Evolutionary conservation across 2,329 filamentous ascomycete genomes (phyloP).

Genomic region (Clarireedia hainanense): DNA sequence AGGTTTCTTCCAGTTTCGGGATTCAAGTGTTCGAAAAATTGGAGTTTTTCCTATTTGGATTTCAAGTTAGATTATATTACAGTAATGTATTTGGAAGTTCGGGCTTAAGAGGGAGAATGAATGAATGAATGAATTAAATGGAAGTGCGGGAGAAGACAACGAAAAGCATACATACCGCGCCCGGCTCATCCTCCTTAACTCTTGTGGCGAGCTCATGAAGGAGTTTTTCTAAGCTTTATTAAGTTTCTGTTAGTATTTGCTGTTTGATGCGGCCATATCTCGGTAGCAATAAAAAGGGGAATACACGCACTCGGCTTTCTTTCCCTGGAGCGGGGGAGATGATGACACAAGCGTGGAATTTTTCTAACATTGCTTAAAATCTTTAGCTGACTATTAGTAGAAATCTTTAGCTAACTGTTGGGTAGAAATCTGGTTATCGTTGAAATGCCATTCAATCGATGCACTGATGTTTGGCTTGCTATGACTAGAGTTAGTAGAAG

Average conservation of each 20-base stretch:
- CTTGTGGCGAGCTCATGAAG: not conserved
- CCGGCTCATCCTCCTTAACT: not conserved
- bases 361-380: not conserved
- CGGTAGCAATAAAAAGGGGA: not conserved
- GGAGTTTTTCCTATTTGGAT: not conserved
- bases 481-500: not conserved
- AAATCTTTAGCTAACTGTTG: not conserved
- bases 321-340: not conserved
- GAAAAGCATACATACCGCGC: not conserved
- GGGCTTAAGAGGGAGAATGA: not conserved
- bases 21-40: not conserved
- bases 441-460: not conserved
- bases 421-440: not conserved
- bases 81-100: not conserved
- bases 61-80: not conserved
- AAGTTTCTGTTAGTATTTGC: not conserved
- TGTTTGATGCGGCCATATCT: not conserved
- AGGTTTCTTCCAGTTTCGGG: constrained; percentile 1
- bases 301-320: not conserved
- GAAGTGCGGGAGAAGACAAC: not conserved
- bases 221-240: not conserved
- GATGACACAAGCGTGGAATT: not conserved
- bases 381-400: not conserved
- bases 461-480: not conserved
- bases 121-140: not conserved